These are phyloP conservation scores for Chaetomium olivaceum DNA, from an alignment of 2,329 filamentous ascomycete species.

Conservation along the genomic window DNA sequence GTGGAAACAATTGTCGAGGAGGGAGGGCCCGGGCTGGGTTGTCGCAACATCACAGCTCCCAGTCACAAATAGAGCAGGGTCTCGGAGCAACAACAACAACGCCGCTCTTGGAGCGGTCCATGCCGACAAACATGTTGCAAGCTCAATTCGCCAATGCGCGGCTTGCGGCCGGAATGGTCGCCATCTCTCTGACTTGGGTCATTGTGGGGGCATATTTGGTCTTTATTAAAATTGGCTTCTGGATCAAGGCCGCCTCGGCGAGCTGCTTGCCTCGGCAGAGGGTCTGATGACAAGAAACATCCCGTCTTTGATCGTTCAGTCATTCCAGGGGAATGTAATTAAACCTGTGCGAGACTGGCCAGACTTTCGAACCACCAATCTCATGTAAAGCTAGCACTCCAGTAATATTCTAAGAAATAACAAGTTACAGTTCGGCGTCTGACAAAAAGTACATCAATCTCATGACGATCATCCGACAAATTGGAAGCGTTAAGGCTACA, in stretches of 20 bases:
- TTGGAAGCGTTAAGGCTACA: no score
- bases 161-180: constrained; percentile 1
- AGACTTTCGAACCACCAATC: no score
- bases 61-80: neutral
- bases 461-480: no score
- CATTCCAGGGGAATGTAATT: neutral
- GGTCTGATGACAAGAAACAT: neutral
- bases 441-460: no score
- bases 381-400: no score
- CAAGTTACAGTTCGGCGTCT: no score
- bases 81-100: neutral
- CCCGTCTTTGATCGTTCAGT: neutral
- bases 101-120: neutral
- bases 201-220: constrained; percentile 2
- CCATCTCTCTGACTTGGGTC: constrained; percentile 8
- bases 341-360: no score
- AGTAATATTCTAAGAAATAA: no score
- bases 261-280: neutral
- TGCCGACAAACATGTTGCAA: neutral
- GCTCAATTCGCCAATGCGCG: neutral
- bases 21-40: neutral
- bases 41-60: neutral
- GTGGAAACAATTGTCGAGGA: neutral
- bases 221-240: constrained; percentile 8
- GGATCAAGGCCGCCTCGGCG: neutral